Base-by-base conservation (phyloP, 306 rosid genomes). In the Cucumis cinereus region DNA sequence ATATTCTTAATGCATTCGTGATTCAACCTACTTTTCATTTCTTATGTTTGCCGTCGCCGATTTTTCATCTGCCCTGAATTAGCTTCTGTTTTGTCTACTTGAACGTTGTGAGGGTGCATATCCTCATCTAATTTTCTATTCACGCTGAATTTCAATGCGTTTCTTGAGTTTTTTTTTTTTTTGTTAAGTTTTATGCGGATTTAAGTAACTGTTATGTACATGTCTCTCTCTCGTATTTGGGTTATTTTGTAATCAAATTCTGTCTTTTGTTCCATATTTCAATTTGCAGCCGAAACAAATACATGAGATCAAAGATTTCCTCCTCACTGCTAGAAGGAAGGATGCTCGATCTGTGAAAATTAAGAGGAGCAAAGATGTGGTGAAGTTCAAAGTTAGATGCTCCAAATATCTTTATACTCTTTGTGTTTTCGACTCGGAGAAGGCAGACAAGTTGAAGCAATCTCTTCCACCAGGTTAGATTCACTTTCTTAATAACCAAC, bases 241-340 rank as follows among this genome's bases (percentile, higher is more conserved):
- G 7, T 41, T 73, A 30, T 52, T 10, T 52, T 35, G n/a, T 13
- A 10, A 28, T 53, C 36, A 20, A 36, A 5, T 19, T 73, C 14
- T 8, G 1, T 33, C n/a, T 15, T 17, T 49, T 23, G 22, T 33
- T 52, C n/a, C 41, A 54, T 73, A 2, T 26, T 63, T 55, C 49
- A 22, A 17, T 28, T 1, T 28, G 6, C 77, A 86, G 89, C 89
- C 89, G 60, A 86, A 86, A 84, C 89, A 86, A 77, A 86, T 83
- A 70, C 85, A 86, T 19, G 89, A 86, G 85, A 86, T 86, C 38
- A 86, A 86, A 70, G 89, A 86, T 60, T 86, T 86, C 89, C 86
- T 86, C 72, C 83, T 86, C 50, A 83, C 87, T 2, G 89, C 89
- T 1, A 86, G 89, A 86, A 86, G 89, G 83, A 86, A 86, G 57